Conservation (phyloP, 441 rosid species). For the Kokia cookei region DNA sequence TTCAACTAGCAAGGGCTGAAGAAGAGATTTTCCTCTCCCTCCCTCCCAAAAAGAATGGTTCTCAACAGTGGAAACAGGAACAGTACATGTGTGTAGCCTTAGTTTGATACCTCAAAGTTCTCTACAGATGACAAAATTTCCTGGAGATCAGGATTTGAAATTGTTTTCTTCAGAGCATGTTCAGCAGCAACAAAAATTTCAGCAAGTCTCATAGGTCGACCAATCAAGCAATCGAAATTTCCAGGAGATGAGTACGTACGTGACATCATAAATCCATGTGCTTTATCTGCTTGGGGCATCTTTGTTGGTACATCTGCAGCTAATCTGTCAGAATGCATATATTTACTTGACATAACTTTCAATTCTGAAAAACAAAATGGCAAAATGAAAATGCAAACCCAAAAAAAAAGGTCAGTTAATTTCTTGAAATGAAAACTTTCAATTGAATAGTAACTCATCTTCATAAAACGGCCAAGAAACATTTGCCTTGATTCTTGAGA, state of each 20-base stretch:
- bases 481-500: slow-evolving; percentile 38
- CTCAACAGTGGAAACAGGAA: neutral
- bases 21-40: neutral
- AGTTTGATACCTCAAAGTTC: slow-evolving; percentile 76
- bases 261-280: slow-evolving; percentile 42
- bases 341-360: slow-evolving; percentile 8
- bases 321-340: slow-evolving; percentile 61
- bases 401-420: neutral
- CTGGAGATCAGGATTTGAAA: slow-evolving; percentile 66
- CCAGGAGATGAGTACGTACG: slow-evolving; percentile 91
- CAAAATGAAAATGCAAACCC: neutral
- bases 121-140: slow-evolving; percentile 71
- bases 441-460: neutral
- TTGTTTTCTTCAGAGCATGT: slow-evolving; percentile 67
- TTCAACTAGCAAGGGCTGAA: neutral
- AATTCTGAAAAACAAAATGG: neutral
- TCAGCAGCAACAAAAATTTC: slow-evolving; percentile 97
- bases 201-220: slow-evolving; percentile 96
- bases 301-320: slow-evolving; percentile 55
- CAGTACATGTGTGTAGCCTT: neutral
- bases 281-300: slow-evolving; percentile 43
- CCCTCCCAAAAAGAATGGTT: neutral
- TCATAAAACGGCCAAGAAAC: neutral
- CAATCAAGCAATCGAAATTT: slow-evolving; percentile 68
- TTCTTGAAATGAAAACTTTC: neutral